Evolutionary conservation across 2,329 filamentous ascomycete species (phyloP).

Genomic region (Neofusicoccum sp.): DNA sequence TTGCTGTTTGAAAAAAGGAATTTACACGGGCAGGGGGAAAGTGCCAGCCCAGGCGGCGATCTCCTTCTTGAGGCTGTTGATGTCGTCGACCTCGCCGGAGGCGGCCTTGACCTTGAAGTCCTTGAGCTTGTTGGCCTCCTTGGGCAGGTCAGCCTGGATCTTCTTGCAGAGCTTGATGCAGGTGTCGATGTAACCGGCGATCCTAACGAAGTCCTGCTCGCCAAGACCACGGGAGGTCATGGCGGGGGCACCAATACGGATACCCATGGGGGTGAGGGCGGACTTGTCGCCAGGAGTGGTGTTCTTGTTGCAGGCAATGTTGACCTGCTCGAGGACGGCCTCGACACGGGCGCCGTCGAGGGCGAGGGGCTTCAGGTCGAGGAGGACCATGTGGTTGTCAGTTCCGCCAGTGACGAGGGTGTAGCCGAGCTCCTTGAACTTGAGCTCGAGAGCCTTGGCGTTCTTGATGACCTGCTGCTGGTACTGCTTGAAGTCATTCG

Average conservation of each 20-base stretch:
- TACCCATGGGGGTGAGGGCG: slow-evolving; percentile 85
- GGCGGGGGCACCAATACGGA: slow-evolving; percentile 91
- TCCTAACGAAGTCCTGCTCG: slow-evolving; percentile 76
- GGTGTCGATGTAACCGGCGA: slow-evolving; percentile 84
- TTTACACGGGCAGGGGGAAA: slow-evolving; percentile 85
- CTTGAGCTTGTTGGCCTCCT: slow-evolving; percentile 99
- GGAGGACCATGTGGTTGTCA: slow-evolving; percentile 92
- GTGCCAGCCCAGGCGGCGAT: slow-evolving; percentile 80
- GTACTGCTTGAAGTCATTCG: slow-evolving; percentile 86
- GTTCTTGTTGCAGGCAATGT: slow-evolving; percentile 99
- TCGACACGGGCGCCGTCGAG: slow-evolving; percentile 90
- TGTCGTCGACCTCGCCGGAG: slow-evolving; percentile 72
- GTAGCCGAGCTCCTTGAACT: slow-evolving; percentile 65
- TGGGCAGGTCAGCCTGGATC: slow-evolving; percentile 79
- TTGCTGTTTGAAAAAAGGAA: background rate
- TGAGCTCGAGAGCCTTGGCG: slow-evolving; percentile 82
- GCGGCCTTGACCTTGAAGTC: slow-evolving; percentile 96
- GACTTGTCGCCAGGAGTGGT: slow-evolving; percentile 94
- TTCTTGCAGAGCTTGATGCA: slow-evolving; percentile 88
- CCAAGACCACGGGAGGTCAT: slow-evolving; percentile 97
- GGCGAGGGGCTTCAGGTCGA: slow-evolving; percentile 83
- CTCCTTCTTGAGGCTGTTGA: slow-evolving; percentile 84
- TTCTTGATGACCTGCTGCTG: slow-evolving; percentile 89
- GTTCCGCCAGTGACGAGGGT: slow-evolving; percentile 90
- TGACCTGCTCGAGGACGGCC: slow-evolving; percentile 84